Evolutionary conservation across 345 rosid genomes (phyloP).

Genomic region (Crucihimalaya himalaica): DNA sequence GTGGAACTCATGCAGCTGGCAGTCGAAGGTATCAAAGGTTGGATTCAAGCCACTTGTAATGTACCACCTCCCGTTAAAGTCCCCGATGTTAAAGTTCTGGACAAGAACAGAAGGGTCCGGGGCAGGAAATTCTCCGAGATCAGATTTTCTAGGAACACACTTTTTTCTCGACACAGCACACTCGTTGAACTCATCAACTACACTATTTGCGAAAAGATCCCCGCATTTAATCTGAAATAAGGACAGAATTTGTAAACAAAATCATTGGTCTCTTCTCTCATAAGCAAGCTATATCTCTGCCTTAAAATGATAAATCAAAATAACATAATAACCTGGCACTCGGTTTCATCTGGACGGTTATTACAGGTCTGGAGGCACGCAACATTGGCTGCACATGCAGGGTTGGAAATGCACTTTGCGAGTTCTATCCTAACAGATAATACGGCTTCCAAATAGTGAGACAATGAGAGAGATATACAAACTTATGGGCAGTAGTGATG

Average conservation of each 20-base stretch:
- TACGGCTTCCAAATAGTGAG: slow-evolving; percentile 7
- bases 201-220: slow-evolving; percentile 79
- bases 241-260: background rate
- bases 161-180: slow-evolving; percentile 93
- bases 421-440: slow-evolving; percentile 71
- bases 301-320: background rate
- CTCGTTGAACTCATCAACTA: slow-evolving; percentile 90
- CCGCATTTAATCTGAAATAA: slow-evolving; percentile 85
- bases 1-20: slow-evolving; percentile 89
- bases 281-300: background rate
- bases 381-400: slow-evolving; percentile 88
- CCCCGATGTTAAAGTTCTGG: slow-evolving; percentile 64
- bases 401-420: slow-evolving; percentile 87
- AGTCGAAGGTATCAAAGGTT: slow-evolving; percentile 79
- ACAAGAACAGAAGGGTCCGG: slow-evolving; percentile 82
- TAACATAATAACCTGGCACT: slow-evolving; percentile 73
- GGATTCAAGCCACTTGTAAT: slow-evolving; percentile 91
- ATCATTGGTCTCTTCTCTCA: background rate
- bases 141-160: slow-evolving; percentile 88
- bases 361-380: slow-evolving; percentile 98
- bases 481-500: background rate
- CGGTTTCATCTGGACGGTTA: slow-evolving; percentile 89
- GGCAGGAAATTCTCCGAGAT: slow-evolving; percentile 80
- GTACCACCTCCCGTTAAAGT: slow-evolving; percentile 89
- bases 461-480: slow-evolving; percentile 15